These are phyloP conservation scores for Odonthalia washingtoniensis DNA, from an alignment of 31 red algal species.

Conservation along the genomic window DNA sequence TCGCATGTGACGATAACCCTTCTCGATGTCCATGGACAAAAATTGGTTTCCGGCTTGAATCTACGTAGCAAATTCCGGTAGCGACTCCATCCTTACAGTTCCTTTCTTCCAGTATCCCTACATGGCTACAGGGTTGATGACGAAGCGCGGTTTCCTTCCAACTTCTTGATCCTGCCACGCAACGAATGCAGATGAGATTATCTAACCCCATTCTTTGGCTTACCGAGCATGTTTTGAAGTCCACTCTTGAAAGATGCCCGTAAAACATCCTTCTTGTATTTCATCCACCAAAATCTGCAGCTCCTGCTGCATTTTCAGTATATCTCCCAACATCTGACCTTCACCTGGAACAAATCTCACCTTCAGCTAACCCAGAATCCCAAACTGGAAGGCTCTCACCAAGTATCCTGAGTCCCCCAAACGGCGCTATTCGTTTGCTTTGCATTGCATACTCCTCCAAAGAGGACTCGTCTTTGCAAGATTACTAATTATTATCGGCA, in stretches of 20 bases:
- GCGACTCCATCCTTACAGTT: slow-evolving; percentile 24
- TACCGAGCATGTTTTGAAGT: neutral
- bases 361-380: neutral
- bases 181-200: slow-evolving; percentile 37
- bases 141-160: slow-evolving; percentile 9
- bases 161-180: neutral
- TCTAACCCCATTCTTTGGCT: neutral
- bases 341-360: neutral
- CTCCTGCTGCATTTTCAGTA: slow-evolving; percentile 10
- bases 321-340: neutral
- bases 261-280: neutral
- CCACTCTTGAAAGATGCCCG: slow-evolving; percentile 17
- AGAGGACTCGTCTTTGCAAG: neutral
- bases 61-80: slow-evolving; percentile 37
- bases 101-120: slow-evolving; percentile 52
- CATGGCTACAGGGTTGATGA: slow-evolving; percentile 33
- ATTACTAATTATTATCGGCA: neutral
- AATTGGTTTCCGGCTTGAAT: slow-evolving; percentile 37
- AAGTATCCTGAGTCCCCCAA: slow-evolving; percentile 21
- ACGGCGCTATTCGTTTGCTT: slow-evolving; percentile 1
- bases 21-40: slow-evolving; percentile 32
- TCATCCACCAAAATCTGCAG: neutral
- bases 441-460: neutral
- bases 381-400: slow-evolving; percentile 2
- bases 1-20: slow-evolving; percentile 41